Base-by-base conservation (phyloP, 768 basidiomycete genomes). In the Clitopilus hobsonii region DNA sequence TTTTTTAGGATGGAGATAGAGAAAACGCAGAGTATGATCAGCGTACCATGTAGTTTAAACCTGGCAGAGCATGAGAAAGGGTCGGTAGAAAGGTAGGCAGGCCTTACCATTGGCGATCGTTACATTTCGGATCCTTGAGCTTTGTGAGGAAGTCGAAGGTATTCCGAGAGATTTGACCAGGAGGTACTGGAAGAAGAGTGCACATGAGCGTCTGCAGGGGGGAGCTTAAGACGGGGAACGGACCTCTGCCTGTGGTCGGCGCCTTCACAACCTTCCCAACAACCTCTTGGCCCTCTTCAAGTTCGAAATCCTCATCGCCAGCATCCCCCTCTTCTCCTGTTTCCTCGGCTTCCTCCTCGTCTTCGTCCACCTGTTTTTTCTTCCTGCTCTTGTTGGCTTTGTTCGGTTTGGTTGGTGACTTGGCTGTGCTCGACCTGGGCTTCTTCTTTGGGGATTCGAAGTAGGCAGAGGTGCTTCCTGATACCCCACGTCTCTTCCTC, bases 161-260 rank as follows among this genome's bases (percentile, higher is more conserved):
- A 60, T 97, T 95, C 61, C 85, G 77, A 1, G 94, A 95, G 63
- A 97, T 83, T 67, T 85, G 84, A 8, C 94, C 94, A 10, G 91
- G 81, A 0, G 92, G 88, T 0, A 92, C 94, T 49, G 14, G 7
- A 28, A n/a, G 16, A 22, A 53, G 32, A 54, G 14, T 6, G 16
- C 20, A 24, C 3, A 16, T n/a, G 7, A 50, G 26, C 18, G 6
- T 7, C 18, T 24, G 18, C 14, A 16, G 24, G 25, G 1, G 5
- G 14, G 10, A 14, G 25, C 20, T 25, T 28, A 10, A 32, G 16
- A 20, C 16, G 0, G 36, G 14, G 13, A 2, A 69, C 77, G 45
- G 53, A 88, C 91, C 90, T 71, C 79, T 79, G n/a, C 94, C 94
- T 0, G 84, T 84, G 60, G 77, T 91, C 0, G 92, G 92, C 11